Evolutionary conservation across 331 rosid species (phyloP).

Genomic region (Ulmus americana): DNA sequence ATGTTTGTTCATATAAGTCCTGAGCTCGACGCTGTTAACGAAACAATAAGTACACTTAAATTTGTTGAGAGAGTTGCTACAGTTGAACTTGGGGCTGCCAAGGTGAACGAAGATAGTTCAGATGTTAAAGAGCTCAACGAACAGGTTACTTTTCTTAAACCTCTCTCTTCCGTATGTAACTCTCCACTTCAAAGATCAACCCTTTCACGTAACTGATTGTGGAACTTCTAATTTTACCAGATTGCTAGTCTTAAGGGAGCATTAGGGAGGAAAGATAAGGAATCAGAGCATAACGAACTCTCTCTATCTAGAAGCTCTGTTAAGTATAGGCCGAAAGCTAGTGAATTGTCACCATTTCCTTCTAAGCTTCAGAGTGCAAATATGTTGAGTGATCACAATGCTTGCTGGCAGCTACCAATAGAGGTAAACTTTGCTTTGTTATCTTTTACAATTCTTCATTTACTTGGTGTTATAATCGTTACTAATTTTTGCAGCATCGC

Average conservation of each 20-base stretch:
- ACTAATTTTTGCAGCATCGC: conserved; percentile 31
- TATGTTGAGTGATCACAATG: conserved; percentile 28
- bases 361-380: conserved; percentile 36
- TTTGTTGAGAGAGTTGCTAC: conserved; percentile 98
- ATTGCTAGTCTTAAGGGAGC: conserved; percentile 75
- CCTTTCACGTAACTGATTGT: not conserved
- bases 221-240: conserved; percentile 36
- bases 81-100: conserved; percentile 93
- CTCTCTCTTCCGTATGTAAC: not conserved
- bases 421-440: conserved; percentile 36
- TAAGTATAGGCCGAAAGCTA: conserved; percentile 46
- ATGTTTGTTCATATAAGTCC: conserved; percentile 99
- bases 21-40: conserved; percentile 72
- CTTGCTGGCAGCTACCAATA: conserved; percentile 37
- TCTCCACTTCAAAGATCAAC: not conserved
- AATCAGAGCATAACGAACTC: conserved; percentile 32
- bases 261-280: conserved; percentile 69
- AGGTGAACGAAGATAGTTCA: conserved; percentile 70
- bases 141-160: conserved; percentile 41
- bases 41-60: conserved; percentile 84
- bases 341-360: conserved; percentile 52
- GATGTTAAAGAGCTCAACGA: conserved; percentile 92
- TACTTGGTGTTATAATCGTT: conserved; percentile 5
- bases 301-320: conserved; percentile 51
- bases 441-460: not conserved